A percentile compares a stretch with the other conserved stretches of the same genome.
These are phyloP conservation scores for Drechslerella coelobrocha DNA, from an alignment of 2,329 filamentous ascomycete species.

Conservation along the genomic window DNA sequence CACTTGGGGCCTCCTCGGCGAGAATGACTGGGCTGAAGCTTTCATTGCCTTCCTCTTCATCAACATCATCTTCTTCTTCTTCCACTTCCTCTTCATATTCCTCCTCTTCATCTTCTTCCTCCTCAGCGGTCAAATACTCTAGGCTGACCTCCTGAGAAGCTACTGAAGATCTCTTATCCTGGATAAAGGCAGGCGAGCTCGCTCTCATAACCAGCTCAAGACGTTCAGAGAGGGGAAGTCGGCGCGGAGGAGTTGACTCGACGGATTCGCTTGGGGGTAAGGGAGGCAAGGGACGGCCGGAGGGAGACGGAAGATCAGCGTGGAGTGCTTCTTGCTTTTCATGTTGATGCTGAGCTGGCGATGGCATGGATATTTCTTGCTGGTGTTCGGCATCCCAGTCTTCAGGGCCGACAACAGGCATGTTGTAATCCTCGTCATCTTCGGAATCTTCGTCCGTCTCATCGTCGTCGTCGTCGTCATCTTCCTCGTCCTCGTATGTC, in stretches of 20 bases:
- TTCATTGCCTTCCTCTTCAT: constrained; percentile 49
- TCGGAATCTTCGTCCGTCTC: constrained; percentile 74
- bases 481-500: constrained; percentile 77
- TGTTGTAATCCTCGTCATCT: constrained; percentile 68
- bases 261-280: constrained; percentile 66
- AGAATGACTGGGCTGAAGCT: constrained; percentile 52
- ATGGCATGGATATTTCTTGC: constrained; percentile 72
- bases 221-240: constrained; percentile 52
- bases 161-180: constrained; percentile 56
- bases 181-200: constrained; percentile 70
- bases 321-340: constrained; percentile 20
- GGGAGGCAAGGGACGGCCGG: constrained; percentile 78
- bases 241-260: constrained; percentile 28
- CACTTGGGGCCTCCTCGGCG: constrained; percentile 53
- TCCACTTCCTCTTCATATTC: constrained; percentile 51
- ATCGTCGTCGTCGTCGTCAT: constrained; percentile 68
- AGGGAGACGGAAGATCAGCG: constrained; percentile 31
- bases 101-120: constrained; percentile 55
- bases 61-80: constrained; percentile 52
- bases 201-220: constrained; percentile 65
- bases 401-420: constrained; percentile 94
- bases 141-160: constrained; percentile 29
- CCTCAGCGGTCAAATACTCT: constrained; percentile 62
- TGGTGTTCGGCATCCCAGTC: constrained; percentile 69
- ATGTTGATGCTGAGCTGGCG: constrained; percentile 66